A percentile compares a stretch with the other conserved stretches of the same genome.
phyloP scores from a whole-genome alignment of 495 filamentous ascomycete species.

The Penicillium herquei region DNA sequence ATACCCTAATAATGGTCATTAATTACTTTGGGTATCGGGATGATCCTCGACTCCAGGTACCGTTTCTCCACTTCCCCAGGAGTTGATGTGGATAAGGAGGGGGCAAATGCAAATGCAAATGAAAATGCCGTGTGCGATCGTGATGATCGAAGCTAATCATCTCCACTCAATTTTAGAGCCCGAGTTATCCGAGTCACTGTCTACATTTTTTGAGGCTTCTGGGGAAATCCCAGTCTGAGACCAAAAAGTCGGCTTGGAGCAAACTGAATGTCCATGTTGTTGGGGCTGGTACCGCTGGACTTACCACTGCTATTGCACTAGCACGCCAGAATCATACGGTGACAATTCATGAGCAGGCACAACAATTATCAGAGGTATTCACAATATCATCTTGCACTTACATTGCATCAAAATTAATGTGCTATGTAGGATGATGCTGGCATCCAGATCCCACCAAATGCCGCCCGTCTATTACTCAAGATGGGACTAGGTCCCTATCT shows the following conservation, averaged over 20 bases:
- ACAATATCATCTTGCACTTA: background rate
- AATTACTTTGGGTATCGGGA: background rate
- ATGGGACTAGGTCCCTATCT: conserved; percentile 39
- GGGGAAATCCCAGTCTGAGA: background rate
- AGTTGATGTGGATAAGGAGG: background rate
- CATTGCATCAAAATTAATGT: background rate
- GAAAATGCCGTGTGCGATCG: background rate
- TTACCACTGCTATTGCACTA: conserved; percentile 50
- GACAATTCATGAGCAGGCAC: conserved; percentile 47
- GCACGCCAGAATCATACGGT: conserved; percentile 40
- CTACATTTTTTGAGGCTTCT: conserved; percentile 13
- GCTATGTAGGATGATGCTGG: conserved; percentile 33
- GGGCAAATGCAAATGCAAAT: no score
- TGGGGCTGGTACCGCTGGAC: conserved; percentile 29
- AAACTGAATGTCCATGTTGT: conserved; percentile 39
- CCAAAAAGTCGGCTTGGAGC: background rate
- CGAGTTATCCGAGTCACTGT: conserved; percentile 14
- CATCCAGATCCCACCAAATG: conserved; percentile 58
- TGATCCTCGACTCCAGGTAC: background rate
- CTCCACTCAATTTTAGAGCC: conserved; percentile 1
- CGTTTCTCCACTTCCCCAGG: background rate
- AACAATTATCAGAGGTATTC: conserved; percentile 31
- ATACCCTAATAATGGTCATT: background rate
- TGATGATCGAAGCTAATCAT: background rate
- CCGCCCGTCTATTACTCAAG: conserved; percentile 42